Evolutionary conservation across 73 alveolate genomes (phyloP).

Genomic region (Tetrahymena elliotti): DNA sequence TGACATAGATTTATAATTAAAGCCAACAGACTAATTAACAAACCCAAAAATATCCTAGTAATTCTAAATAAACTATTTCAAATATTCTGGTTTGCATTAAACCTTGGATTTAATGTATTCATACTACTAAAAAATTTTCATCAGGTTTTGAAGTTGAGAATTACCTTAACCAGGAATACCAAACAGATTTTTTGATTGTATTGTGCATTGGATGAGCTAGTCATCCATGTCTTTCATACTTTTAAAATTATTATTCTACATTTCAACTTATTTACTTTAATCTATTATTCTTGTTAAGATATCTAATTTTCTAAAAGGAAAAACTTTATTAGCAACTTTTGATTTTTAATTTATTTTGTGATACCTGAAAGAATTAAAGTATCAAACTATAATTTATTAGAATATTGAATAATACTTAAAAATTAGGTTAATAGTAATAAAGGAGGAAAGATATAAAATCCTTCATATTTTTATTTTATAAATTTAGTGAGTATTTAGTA

Average conservation of each 20-base stretch:
- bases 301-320: background rate
- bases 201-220: background rate
- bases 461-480: too few relatives aligned
- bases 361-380: too few relatives aligned
- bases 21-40: background rate
- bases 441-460: background rate
- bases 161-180: background rate
- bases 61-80: background rate
- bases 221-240: background rate
- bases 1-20: background rate
- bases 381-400: background rate
- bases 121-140: background rate
- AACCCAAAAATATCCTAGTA: background rate
- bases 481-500: too few relatives aligned
- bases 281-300: background rate
- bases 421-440: too few relatives aligned
- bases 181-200: background rate
- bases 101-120: background rate
- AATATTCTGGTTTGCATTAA: background rate
- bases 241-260: background rate
- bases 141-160: background rate
- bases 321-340: too few relatives aligned
- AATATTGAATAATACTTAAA: background rate
- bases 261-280: too few relatives aligned
- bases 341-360: background rate